Evolutionary conservation across 2,329 filamentous ascomycete species (phyloP).

Genomic region (Claviceps capensis): DNA sequence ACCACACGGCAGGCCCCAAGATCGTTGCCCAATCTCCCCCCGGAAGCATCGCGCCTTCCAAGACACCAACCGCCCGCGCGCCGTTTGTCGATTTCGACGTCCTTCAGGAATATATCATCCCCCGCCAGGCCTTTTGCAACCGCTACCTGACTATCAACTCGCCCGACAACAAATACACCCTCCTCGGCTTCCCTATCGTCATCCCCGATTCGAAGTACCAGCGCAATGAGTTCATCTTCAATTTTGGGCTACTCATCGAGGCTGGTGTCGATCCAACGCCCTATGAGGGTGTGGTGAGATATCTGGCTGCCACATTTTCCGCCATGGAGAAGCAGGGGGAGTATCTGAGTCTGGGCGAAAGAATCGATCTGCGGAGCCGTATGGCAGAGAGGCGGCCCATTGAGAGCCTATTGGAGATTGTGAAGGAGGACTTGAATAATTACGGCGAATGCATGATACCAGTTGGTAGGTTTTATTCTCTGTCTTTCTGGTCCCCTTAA

Average conservation of each 20-base stretch:
- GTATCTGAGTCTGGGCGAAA: constrained; percentile 55
- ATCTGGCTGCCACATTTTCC: constrained; percentile 73
- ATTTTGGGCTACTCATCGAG: constrained; percentile 77
- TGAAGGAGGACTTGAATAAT: constrained; percentile 81
- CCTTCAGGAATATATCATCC: constrained; percentile 86
- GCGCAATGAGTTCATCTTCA: constrained; percentile 96
- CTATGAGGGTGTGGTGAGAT: constrained; percentile 74
- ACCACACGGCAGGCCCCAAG: constrained; percentile 34
- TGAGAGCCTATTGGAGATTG: constrained; percentile 69
- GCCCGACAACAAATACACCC: constrained; percentile 52
- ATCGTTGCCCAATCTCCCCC: constrained; percentile 39
- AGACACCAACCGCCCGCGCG: constrained; percentile 17
- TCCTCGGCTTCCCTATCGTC: constrained; percentile 81
- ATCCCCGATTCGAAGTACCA: constrained; percentile 72
- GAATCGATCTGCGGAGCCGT: constrained; percentile 22
- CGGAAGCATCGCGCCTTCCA: not conserved
- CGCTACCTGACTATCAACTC: constrained; percentile 72
- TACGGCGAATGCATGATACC: constrained; percentile 99
- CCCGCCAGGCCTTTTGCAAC: constrained; percentile 88
- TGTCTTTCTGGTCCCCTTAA: not conserved
- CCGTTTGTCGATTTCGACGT: constrained; percentile 76
- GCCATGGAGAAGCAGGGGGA: constrained; percentile 85
- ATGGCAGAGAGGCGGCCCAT: constrained; percentile 47
- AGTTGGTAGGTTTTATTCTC: constrained; percentile 49
- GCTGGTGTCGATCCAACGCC: constrained; percentile 53